Percentiles rank a stretch among this genome's conserved stretches.
These are phyloP conservation scores for Urostyla sp. DNA, from an alignment of 73 alveolate species.

Conservation along the genomic window DNA sequence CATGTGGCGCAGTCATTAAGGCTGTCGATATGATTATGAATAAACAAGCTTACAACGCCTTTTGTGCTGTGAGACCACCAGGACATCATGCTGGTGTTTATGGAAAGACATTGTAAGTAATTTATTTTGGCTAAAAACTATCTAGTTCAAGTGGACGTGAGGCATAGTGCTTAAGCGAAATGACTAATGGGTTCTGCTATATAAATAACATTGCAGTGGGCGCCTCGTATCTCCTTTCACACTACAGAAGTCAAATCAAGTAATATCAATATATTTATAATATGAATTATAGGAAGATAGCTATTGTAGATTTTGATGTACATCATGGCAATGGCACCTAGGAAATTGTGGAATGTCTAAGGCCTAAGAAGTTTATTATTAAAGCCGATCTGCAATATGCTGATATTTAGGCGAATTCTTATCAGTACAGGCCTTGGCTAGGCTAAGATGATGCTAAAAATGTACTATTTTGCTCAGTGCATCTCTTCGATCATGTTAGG, in stretches of 20 bases:
- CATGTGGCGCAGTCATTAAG: slow-evolving; percentile 94
- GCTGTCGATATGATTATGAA: slow-evolving; percentile 88
- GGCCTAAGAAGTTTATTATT: slow-evolving; percentile 65
- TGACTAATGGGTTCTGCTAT: slow-evolving; percentile 95
- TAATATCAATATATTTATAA: not conserved
- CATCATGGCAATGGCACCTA: slow-evolving; percentile 99
- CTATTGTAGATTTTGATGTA: slow-evolving; percentile 97
- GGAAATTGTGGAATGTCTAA: slow-evolving; percentile 84
- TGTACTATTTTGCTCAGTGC: slow-evolving; percentile 79
- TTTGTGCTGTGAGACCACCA: slow-evolving; percentile 95
- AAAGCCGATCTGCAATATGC: slow-evolving; percentile 18
- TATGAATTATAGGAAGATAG: slow-evolving; percentile 78
- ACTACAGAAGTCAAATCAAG: slow-evolving; percentile 66
- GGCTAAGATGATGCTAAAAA: slow-evolving; percentile 88
- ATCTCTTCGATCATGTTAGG: slow-evolving; percentile 46
- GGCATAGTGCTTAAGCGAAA: slow-evolving; percentile 9
- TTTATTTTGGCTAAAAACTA: not conserved
- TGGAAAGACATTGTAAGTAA: slow-evolving; percentile 68
- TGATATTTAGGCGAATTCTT: not conserved
- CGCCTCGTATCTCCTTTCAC: slow-evolving; percentile 86
- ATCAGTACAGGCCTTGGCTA: slow-evolving; percentile 84
- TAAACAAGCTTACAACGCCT: slow-evolving; percentile 86
- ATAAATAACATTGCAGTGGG: slow-evolving; percentile 95
- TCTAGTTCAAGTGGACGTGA: slow-evolving; percentile 46
- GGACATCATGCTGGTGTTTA: slow-evolving; percentile 95